phyloP scores from a whole-genome alignment of 805 yeast species.

The Zygosaccharomyces kombuchaensis region DNA sequence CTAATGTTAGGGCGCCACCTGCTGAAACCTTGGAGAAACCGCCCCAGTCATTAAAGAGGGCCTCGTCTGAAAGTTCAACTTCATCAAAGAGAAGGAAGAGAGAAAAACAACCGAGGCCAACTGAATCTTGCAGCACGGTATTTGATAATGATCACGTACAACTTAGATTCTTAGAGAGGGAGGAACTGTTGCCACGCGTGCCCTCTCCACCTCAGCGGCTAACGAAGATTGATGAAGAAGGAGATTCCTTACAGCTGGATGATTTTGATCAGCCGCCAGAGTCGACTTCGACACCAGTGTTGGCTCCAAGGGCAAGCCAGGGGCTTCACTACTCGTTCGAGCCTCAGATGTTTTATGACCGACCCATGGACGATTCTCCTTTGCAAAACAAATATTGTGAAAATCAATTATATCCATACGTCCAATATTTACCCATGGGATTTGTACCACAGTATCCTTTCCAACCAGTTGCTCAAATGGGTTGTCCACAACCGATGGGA shows the following conservation, averaged over 20 bases:
- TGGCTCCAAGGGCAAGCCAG: background rate
- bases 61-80: background rate
- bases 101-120: background rate
- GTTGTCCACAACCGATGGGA: background rate
- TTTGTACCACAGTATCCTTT: background rate
- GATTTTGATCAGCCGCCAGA: conserved; percentile 33
- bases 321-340: background rate
- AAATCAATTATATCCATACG: background rate
- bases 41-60: background rate
- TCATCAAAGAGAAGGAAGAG: conserved; percentile 7
- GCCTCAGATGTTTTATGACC: background rate
- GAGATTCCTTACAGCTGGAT: conserved; percentile 23
- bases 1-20: conserved; percentile 12
- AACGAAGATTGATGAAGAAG: conserved; percentile 11
- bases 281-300: conserved; percentile 31
- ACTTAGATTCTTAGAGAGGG: conserved; percentile 7
- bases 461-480: background rate
- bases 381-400: conserved; percentile 4
- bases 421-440: background rate
- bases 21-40: conserved; percentile 2
- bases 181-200: background rate
- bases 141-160: conserved; percentile 14
- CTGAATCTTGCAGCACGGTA: conserved; percentile 4
- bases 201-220: conserved; percentile 13
- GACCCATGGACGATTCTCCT: conserved; percentile 5